Evolutionary conservation across 192 early-diverging fungal genomes (phyloP), one percentile per base, ranked within the genome.

Genomic region (Podila clonocystis): DNA sequence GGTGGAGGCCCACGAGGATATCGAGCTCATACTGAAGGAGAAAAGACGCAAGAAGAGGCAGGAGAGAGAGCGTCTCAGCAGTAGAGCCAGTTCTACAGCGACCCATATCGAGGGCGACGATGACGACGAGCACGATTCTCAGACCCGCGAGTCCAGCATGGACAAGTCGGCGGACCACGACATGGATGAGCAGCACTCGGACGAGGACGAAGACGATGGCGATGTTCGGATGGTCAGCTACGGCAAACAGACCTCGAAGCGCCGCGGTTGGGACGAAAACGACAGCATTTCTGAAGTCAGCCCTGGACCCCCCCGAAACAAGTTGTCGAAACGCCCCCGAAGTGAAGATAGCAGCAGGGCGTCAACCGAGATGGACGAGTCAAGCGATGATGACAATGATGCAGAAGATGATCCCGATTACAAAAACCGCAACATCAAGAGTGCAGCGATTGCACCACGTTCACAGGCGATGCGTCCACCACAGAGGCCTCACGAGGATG

Each of bases 21-120:
- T 61, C 3, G 59, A 61, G 28, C 26, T 30, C 6, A 30, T 61
- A 6, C 29, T 61, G 59, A 61, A 61, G 59, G 22, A 31, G 59
- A 61, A 61, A 19, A 20, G 59, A 33, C 59, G 22, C 28, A 61
- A 33, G 30, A 61, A 61, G 59, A 61, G 17, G 8, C 22, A 24
- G 26, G 59, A 61, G 19, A 33, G 59, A 33, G 30, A 33, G 17
- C 59, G 30, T 19, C 59, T 28, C 22, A 61, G 59, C 30, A 61
- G 59, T 30, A 34, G 30, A 30, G 59, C 59, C 59, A 61, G 59
- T 20, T 61, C 59, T 30, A 61, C 52, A 6, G 52, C 52, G 20
- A 24, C 52, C 52, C 52, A 55, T 17, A 8, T 24, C 5, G 74
- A 70, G 0, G 67, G 69, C 13, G 74, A 76, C 26, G 72, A 67